Evolutionary conservation across 2,329 filamentous ascomycete genomes (phyloP), one percentile per base, ranked within the genome.

Genomic region (Hypoxylon sp.): DNA sequence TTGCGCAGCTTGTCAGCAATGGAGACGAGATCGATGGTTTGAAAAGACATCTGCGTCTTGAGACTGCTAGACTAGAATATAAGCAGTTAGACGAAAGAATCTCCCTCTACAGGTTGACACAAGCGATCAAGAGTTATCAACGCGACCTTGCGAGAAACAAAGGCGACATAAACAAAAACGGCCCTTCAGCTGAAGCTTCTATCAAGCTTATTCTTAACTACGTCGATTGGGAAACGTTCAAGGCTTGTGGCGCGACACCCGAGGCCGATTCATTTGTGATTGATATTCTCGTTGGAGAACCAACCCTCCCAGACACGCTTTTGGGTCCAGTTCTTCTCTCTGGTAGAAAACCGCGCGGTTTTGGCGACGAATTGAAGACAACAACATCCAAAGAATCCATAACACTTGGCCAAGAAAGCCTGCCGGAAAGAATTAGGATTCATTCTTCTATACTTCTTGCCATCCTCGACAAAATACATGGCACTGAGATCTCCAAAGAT

Each of bases 371-470:
- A 31, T 31, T 9, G 29, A 31, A 31, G 29, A 9, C 29, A 9
- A 9, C 29, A 8, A 31, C 29, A 6, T 26, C 46, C 29, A 14
- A 29, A 8, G 46, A 48, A 13, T 13, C 46, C 11, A 22, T 9
- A 13, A n/a, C 29, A 14, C 22, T 26, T 13, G 26, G 48, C 10
- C 48, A 33, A 5, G n/a, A n/a, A 3, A 26, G 24, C 17, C 29
- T 52, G 1, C 48, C 48, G 10, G 48, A 52, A 13, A 31, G 48
- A 31, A 52, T 52, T 9, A 52, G 26, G 19, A 33, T 52, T 19
- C 26, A 14, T 13, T 52, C 48, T 10, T 5, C 8, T 8, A 14
- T 13, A 14, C 48, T 52, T 3, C 26, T 19, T 11, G 29, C 26
- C 13, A 29, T 52, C 19, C 26, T 52, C 14, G 26, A 35, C 5